Evolutionary conservation across 306 rosid species (phyloP), one percentile per base, ranked within the genome.

Genomic region (Cucumis hystrix): DNA sequence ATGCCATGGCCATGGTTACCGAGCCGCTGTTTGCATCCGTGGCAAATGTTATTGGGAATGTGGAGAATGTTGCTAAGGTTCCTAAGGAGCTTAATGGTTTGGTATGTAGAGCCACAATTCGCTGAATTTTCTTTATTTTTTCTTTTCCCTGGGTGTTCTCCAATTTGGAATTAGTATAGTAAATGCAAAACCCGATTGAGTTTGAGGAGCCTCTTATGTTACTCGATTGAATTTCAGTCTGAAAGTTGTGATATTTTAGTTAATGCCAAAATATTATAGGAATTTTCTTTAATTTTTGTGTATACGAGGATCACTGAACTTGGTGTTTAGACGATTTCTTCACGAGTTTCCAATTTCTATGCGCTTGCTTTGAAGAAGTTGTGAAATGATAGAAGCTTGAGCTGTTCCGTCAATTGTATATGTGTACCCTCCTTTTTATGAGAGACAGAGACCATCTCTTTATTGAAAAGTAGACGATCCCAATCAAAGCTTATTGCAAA

Each of bases 1-100:
- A 92, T 64, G 98, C 99, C 1, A 95, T 95, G 98, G 97, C 99
- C 0, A 91, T 95, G 99, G 99, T 92, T 52, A 95, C 99, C 0
- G 99, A 95, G 73, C 99, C 99, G 0, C 81, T 95, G 80, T 95
- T 92, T 76, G 96, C 99, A 21, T 95, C 99, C 0, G 97, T 86
- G 71, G 97, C 92, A 6, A 95, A 95, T 83, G 88, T 86, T n/a
- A 88, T 95, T 30, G 99, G 98, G 51, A 77, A 84, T 83, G 6
- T 95, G 45, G 96, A 95, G 23, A 95, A 88, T 63, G 69, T 95
- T 77, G 60, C 76, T 10, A 88, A 71, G 81, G 87, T 88, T 75
- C 99, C 99, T 9, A 92, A 87, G 80, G 99, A 92, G 80, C 99
- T 92, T 41, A 82, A 86, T 78, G 99, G 95, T 79, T 90, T 91